Evolutionary conservation across 2,329 filamentous ascomycete species (phyloP).

Genomic region (Neospermospora avenae): DNA sequence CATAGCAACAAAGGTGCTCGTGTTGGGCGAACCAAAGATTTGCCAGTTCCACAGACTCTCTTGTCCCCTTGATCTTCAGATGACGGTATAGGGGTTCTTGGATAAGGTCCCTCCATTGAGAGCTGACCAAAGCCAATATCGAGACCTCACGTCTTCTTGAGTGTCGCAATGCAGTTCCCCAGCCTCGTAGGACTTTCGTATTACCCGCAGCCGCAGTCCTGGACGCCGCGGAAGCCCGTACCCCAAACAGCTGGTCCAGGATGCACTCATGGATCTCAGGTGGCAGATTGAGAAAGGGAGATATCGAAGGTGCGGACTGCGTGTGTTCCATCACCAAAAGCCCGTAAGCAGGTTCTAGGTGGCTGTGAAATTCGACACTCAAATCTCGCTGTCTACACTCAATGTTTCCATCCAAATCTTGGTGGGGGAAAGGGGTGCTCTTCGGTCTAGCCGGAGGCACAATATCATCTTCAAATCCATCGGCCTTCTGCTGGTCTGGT

Average conservation of each 20-base stretch:
- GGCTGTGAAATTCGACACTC: constrained; percentile 17
- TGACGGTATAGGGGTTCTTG: constrained; percentile 72
- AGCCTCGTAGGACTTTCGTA: constrained; percentile 51
- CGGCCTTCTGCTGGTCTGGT: constrained; percentile 27
- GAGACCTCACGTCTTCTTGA: constrained; percentile 65
- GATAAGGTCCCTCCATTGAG: constrained; percentile 63
- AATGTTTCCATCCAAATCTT: constrained; percentile 31
- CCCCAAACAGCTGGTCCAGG: constrained; percentile 68
- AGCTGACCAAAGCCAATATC: constrained; percentile 59
- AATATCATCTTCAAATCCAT: constrained; percentile 26
- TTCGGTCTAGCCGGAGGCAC: constrained; percentile 32
- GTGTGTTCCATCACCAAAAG: not conserved
- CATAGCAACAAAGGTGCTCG: constrained; percentile 58
- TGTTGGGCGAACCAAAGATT: constrained; percentile 57
- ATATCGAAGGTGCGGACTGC: constrained; percentile 12
- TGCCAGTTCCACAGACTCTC: constrained; percentile 58
- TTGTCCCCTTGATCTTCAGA: constrained; percentile 71
- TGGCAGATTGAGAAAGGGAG: constrained; percentile 47
- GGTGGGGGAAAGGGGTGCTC: constrained; percentile 35
- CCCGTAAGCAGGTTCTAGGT: not conserved
- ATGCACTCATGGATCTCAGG: constrained; percentile 71
- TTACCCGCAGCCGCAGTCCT: constrained; percentile 53
- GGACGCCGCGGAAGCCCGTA: constrained; percentile 60
- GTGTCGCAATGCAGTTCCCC: constrained; percentile 63
- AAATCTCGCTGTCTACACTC: constrained; percentile 21